Percentiles rank a stretch among this genome's conserved stretches.
Evolutionary conservation across 23 red algal species (phyloP).

Genomic region (Gracilariopsis chorda): DNA sequence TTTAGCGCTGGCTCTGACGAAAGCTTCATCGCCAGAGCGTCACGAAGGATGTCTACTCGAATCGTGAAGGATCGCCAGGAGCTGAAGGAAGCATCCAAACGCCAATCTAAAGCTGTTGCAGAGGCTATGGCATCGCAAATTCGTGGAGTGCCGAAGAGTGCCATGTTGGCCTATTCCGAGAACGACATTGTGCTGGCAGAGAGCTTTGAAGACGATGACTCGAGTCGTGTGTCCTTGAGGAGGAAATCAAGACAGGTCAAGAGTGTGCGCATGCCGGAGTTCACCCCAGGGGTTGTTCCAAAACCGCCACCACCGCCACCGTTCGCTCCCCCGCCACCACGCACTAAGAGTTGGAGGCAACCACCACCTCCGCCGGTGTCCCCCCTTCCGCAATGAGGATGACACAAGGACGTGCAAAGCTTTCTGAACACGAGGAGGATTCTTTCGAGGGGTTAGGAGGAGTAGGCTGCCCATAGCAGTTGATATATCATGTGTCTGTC

Average conservation of each 20-base stretch:
- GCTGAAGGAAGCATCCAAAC: slow-evolving; percentile 9
- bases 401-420: too few relatives aligned
- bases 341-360: slow-evolving; percentile 34
- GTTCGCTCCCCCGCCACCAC: slow-evolving; percentile 16
- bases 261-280: slow-evolving; percentile 4
- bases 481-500: too few relatives aligned
- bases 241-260: not conserved
- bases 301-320: slow-evolving; percentile 76
- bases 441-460: too few relatives aligned
- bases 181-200: slow-evolving; percentile 55
- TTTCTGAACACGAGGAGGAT: too few relatives aligned
- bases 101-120: slow-evolving; percentile 59
- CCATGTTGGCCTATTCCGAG: slow-evolving; percentile 66
- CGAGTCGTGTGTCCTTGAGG: not conserved
- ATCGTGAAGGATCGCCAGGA: slow-evolving; percentile 31
- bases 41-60: slow-evolving; percentile 25
- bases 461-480: too few relatives aligned
- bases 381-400: slow-evolving; percentile 18
- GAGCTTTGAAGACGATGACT: slow-evolving; percentile 3
- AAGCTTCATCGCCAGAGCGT: not conserved
- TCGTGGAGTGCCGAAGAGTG: slow-evolving; percentile 66
- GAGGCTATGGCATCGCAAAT: slow-evolving; percentile 60
- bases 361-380: slow-evolving; percentile 59
- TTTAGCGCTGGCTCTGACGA: slow-evolving; percentile 30
- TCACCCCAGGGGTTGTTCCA: slow-evolving; percentile 53